Evolutionary conservation across 1,284 basidiomycete species (phyloP), one percentile per base, ranked within the genome.

Genomic region (Leccinum fallax): DNA sequence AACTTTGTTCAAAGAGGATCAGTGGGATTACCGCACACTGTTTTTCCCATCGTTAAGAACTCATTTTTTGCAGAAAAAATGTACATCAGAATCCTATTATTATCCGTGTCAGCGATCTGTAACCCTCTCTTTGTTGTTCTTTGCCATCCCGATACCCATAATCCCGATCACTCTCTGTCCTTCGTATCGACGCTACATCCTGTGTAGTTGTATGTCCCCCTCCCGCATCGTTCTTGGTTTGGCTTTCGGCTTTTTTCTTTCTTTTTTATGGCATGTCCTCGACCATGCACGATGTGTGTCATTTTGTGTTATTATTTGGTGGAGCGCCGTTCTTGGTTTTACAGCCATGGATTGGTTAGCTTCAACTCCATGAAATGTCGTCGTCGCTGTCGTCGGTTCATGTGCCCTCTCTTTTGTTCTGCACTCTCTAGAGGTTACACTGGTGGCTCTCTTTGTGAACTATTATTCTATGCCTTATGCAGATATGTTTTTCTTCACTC

Each of bases 71-170:
- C 74, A 75, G 70, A 40, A 73, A 66, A 74, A 74, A 61, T 73
- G 71, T 73, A 72, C 71, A 74, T 59, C 72, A 71, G 62, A 54
- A 43, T 38, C 60, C 63, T 72, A 75, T 72, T 57, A 69, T 72
- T 72, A 72, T 73, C 70, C 66, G 55, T 58, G 62, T 71, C 71
- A 61, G 64, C 60, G 63, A 68, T 55, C 61, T 75, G 73, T 73
- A 75, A 60, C 63, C 24, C 58, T 55, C 53, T 58, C 63, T 55
- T 58, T 53, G 43, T 36, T 59, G 55, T 46, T 38, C 58, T 55
- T 40, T 43, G 19, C 40, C 54, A 52, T 58, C 55, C 58, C 61
- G 58, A 65, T 67, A 69, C 69, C 68, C 68, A 48, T 58, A 63
- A 53, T 58, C 56, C 55, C 57, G 46, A 48, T 34, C 46, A 49